Conservation (phyloP, 805 yeast species). For the Candida caryicola region DNA sequence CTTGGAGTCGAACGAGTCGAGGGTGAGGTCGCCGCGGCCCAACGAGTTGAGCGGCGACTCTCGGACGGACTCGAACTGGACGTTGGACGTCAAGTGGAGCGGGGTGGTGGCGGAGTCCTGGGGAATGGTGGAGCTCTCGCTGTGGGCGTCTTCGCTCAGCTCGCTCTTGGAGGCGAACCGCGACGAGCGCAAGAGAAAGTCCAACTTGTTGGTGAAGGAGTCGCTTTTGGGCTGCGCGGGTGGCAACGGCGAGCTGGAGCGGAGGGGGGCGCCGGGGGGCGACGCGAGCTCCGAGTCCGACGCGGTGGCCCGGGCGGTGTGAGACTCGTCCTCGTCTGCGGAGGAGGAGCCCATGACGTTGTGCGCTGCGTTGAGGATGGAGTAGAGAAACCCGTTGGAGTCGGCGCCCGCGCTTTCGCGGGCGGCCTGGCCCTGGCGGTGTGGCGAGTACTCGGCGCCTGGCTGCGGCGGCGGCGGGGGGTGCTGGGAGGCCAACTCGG, state of each 20-base stretch:
- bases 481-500: no score
- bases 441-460: slow-evolving; percentile 2
- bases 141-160: slow-evolving; percentile 3
- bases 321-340: slow-evolving; percentile 8
- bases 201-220: slow-evolving; percentile 22
- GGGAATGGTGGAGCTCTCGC: neutral
- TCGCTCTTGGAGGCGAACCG: slow-evolving; percentile 11
- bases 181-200: slow-evolving; percentile 22
- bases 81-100: slow-evolving; percentile 23
- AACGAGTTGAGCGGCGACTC: slow-evolving; percentile 46
- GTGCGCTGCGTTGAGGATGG: slow-evolving; percentile 47
- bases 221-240: slow-evolving; percentile 1
- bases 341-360: slow-evolving; percentile 13
- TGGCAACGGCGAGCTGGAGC: neutral
- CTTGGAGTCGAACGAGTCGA: slow-evolving; percentile 25
- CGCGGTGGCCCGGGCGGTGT: no score
- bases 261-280: neutral
- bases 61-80: slow-evolving; percentile 48
- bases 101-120: slow-evolving; percentile 3
- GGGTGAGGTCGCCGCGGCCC: slow-evolving; percentile 47
- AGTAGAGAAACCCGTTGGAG: slow-evolving; percentile 38
- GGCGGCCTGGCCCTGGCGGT: slow-evolving; percentile 1
- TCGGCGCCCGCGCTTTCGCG: slow-evolving; percentile 9
- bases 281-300: neutral
- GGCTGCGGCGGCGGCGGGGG: no score